Evolutionary conservation across 2,329 filamentous ascomycete genomes (phyloP), one percentile per base, ranked within the genome.

Genomic region (Macrophomina tecta): DNA sequence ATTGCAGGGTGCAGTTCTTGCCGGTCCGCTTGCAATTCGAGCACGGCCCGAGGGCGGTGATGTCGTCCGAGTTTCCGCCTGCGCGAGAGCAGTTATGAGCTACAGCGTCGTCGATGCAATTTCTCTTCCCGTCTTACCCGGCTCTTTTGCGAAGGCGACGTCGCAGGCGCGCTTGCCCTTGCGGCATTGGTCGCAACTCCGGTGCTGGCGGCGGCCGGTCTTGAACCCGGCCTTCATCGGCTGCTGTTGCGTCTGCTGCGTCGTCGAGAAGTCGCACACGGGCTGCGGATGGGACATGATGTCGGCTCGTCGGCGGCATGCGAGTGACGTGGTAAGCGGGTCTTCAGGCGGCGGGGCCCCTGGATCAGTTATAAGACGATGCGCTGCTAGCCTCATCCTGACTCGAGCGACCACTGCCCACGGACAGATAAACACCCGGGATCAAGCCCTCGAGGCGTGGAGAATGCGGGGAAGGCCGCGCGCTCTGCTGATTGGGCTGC

Each of bases 101-200:
- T 14, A 45, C 38, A 8, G 46, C 45, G 45, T 9, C 14, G 6
- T 23, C 23, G 23, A 23, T 23, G 23, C 23, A 23, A 23, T 23
- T 23, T 38, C 36, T 38, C 36, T 38, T 12, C 36, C 7, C 51
- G 30, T 38, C 53, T 62, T 62, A 62, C 58, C 58, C 42, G 58
- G 58, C 58, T 78, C 76, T 58, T 77, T 75, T 28, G 76, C 48
- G 53, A 80, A 76, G 5, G 73, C 73, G 5, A 79, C 80, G 69
- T 83, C 80, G 70, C 81, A 83, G 5, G 78, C 80, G 65, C 80
- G 72, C 69, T 82, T 82, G 28, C 81, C 81, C 68, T 79, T 80
- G 28, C 81, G 76, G 69, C 81, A 83, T 66, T 81, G 81, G 67
- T 83, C 81, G 69, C 81, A 83, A 68, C 80, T 82, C 58, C 81